Conservation (phyloP, 805 yeast species). For the Diddensiella santjacobensis region DNA sequence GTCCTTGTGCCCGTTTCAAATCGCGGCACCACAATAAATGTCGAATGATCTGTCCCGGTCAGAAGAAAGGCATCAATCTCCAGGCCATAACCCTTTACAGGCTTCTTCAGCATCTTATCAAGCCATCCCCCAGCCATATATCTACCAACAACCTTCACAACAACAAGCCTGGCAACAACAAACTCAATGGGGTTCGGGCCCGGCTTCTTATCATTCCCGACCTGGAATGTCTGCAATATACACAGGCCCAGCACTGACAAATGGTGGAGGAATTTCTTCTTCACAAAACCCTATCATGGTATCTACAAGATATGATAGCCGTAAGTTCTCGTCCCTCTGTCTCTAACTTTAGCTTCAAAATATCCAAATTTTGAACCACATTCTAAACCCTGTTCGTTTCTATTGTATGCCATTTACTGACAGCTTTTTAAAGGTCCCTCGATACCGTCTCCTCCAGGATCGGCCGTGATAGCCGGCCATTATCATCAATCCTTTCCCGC, state of each 20-base stretch:
- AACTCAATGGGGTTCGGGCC: neutral
- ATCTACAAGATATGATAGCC: neutral
- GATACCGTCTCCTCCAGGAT: neutral
- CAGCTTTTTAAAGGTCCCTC: neutral
- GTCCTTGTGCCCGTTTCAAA: too few relatives aligned
- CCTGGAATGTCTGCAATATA: neutral
- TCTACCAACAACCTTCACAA: neutral
- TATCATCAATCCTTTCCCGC: neutral
- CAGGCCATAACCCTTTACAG: too few relatives aligned
- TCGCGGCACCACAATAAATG: neutral
- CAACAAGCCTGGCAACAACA: too few relatives aligned
- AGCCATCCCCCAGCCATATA: neutral
- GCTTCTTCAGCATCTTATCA: neutral
- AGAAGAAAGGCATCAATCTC: neutral
- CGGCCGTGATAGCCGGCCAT: neutral
- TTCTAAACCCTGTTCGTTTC: too few relatives aligned
- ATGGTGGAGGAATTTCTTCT: neutral
- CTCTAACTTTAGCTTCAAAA: too few relatives aligned
- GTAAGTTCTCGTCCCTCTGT: neutral
- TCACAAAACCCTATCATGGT: too few relatives aligned
- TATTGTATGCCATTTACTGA: too few relatives aligned
- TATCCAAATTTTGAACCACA: too few relatives aligned
- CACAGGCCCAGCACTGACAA: neutral
- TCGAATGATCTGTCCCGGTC: conserved; percentile 1
- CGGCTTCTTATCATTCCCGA: neutral